A percentile compares a stretch with the other conserved stretches of the same genome.
These are phyloP conservation scores for Bifiguratus adelaidae DNA, from an alignment of 192 early-diverging fungal genomes.

Conservation along the genomic window DNA sequence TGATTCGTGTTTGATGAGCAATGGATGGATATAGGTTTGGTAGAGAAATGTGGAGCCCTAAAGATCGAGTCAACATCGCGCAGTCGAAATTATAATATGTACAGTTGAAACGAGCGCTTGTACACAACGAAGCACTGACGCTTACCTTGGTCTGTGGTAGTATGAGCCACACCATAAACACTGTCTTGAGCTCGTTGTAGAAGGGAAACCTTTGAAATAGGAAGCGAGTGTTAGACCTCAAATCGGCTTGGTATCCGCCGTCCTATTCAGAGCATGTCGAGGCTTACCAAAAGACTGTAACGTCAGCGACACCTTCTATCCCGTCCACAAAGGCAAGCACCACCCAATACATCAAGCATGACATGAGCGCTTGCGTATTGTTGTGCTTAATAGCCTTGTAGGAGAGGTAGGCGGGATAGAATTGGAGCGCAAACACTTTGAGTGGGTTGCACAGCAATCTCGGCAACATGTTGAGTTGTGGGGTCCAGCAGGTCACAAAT, in stretches of 20 bases:
- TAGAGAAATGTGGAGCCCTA: conserved; percentile 7
- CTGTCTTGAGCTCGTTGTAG: conserved; percentile 10
- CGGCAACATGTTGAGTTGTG: not conserved
- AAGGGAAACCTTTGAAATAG: conserved; percentile 10
- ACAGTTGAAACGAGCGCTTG: no score
- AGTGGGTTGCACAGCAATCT: not conserved
- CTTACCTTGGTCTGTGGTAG: conserved; percentile 10
- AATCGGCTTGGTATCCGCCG: not conserved
- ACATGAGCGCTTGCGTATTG: not conserved
- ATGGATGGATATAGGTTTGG: conserved; percentile 3
- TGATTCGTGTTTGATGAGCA: conserved; percentile 3
- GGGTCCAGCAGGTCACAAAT: no score
- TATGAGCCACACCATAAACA: conserved; percentile 15
- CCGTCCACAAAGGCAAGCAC: conserved; percentile 6
- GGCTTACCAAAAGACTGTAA: conserved; percentile 8
- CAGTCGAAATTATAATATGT: no score
- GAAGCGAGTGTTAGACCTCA: not conserved
- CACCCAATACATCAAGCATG: conserved; percentile 14
- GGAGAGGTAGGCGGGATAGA: conserved; percentile 13
- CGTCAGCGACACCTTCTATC: conserved; percentile 3
- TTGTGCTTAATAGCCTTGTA: conserved; percentile 14
- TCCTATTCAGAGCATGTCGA: not conserved
- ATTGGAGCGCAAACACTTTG: not conserved
- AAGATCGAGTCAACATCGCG: no score
- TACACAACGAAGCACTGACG: not conserved